Base-by-base conservation (phyloP, 441 rosid genomes). In the Arabidopsis lyrata region DNA sequence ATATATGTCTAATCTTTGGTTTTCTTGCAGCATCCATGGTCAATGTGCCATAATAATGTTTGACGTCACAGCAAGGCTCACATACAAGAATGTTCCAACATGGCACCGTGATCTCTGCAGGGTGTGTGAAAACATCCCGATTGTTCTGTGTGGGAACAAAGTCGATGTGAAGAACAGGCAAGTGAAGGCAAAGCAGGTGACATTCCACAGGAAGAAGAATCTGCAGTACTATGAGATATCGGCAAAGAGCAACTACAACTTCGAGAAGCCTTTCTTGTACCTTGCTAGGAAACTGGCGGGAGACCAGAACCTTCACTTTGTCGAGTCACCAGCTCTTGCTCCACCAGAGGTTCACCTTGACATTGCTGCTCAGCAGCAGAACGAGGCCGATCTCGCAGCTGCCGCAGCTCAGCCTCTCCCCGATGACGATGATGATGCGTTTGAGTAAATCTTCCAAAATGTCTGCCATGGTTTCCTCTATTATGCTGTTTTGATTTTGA, bases 61-160 rank as follows among this genome's bases (percentile, higher is more conserved):
- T 65, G 95, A 90, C 73, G 98, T 93, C 68, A 89, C 98, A 31
- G 94, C 96, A 1, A 85, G 95, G 49, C 73, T 87, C 78, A 89
- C 97, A 2, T 87, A 89, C 83, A 87, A 91, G 87, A 93, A 89
- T 60, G 96, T 91, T 34, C 88, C 97, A 2, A 90, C 97, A 41
- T 94, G 98, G 98, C 97, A 94, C 68, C 87, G 97, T 48, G 98
- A 94, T 81, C 97, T 94, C 4, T 91, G 93, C 74, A 66, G 78
- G 68, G 95, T 93, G 1, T 93, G 97, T 48, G 97, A 91, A 61
- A 90, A 90, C 61, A 91, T 93, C 16, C 98, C 93, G 0, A 87
- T 91, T 53, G 98, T 93, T 65, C 92, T 90, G 3, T 90, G 97
- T 18, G 91, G 92, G 9, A 87, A 93, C 80, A 86, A 91, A 81